Evolutionary conservation across 2,329 filamentous ascomycete species (phyloP), one percentile per base, ranked within the genome.

Genomic region (Coniochaeta hoffmannii): DNA sequence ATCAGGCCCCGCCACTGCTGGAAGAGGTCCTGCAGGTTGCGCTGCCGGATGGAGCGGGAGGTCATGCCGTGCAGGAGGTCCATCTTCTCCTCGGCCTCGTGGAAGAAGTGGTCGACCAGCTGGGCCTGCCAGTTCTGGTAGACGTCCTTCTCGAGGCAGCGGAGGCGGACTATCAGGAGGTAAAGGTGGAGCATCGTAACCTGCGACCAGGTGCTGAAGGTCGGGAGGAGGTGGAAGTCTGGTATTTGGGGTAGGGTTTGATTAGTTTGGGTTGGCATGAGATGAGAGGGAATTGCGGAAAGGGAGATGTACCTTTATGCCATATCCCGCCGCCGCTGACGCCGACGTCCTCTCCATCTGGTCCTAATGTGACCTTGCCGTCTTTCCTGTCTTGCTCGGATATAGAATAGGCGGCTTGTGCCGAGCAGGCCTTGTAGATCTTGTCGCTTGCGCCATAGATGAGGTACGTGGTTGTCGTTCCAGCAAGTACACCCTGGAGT

Each of bases 151-250:
- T 89, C 86, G 63, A 97, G 83, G 70, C 86, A 86, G 61, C 94
- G 88, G 63, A 97, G 76, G 56, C 92, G 88, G 50, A 89, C 88
- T 55, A 89, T 88, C 57, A 97, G 73, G 57, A 97, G 81, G 77
- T 96, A 97, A 81, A 99, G 88, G 76, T 99, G 93, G 57, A 99
- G 81, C 79, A 96, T 96, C 34, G 92, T 94, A 46, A 97, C 87
- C 72, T 97, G 92, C 19, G 91, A 89, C 94, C 94, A 99, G 56
- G 89, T 93, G 68, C 87, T 92, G 72, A 99, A 99, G 0, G 91
- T 97, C 1, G 91, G 89, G 31, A 82, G 79, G 17, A 99, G 82
- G 26, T 82, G 82, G 60, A 96, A 83, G 53, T 86, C 90, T 96
- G 64, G 59, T 32, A 53, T 60, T 32, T 56, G 53, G 10, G 7